These are phyloP conservation scores for Cicer chorassanicum DNA, from an alignment of 306 rosid genomes.

Conservation along the genomic window DNA sequence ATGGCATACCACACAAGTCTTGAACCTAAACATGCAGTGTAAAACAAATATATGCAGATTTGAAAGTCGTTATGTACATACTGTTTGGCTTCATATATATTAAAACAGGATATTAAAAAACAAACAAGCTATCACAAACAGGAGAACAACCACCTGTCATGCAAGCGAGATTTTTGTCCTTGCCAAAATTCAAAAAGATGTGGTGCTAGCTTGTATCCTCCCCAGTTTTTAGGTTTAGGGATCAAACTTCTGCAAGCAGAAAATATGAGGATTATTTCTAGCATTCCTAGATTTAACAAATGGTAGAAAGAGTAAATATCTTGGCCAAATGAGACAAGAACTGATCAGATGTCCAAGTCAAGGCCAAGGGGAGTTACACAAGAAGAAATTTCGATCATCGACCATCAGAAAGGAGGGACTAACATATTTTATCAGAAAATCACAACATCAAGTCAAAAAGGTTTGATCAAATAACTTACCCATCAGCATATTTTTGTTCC, in stretches of 20 bases:
- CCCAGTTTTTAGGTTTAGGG: constrained; percentile 92
- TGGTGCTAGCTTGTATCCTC: constrained; percentile 93
- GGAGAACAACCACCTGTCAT: constrained; percentile 93
- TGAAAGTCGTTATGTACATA: neutral
- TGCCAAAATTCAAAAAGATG: constrained; percentile 92
- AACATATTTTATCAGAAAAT: constrained; percentile 33
- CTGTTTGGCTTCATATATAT: constrained; percentile 27
- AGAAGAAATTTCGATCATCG: constrained; percentile 27
- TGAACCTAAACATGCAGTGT: constrained; percentile 9
- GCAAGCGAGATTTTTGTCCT: constrained; percentile 94
- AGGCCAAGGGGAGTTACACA: constrained; percentile 23
- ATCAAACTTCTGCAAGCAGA: constrained; percentile 73
- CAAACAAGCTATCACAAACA: constrained; percentile 59
- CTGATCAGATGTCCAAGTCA: constrained; percentile 27
- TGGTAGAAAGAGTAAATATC: constrained; percentile 33
- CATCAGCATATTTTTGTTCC: constrained; percentile 77
- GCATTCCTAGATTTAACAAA: constrained; percentile 27
- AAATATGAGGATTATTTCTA: constrained; percentile 44
- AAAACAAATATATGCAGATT: neutral
- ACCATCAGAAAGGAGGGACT: constrained; percentile 21
- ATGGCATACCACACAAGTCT: constrained; percentile 5
- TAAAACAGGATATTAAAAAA: constrained; percentile 37
- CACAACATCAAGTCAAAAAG: constrained; percentile 21
- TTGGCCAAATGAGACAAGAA: constrained; percentile 34
- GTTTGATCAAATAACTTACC: constrained; percentile 62